Conservation (phyloP, 1,284 basidiomycete genomes). For the Termitomyces sp. region DNA sequence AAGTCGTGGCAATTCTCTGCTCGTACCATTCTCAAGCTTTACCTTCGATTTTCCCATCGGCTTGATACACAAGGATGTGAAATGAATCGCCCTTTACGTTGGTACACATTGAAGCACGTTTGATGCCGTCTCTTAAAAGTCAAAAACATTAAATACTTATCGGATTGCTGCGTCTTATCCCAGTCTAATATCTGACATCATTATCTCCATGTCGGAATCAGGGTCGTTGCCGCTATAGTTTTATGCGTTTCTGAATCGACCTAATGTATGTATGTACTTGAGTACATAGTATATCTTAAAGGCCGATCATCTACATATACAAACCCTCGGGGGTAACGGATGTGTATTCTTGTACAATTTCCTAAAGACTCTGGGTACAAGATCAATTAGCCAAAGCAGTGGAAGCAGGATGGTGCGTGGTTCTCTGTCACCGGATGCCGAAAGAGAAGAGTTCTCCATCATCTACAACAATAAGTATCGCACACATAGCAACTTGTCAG, state of each 20-base stretch:
- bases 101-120: neutral
- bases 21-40: neutral
- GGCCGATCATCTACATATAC: neutral
- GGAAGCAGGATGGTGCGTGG: neutral
- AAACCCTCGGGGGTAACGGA: neutral
- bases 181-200: neutral
- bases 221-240: neutral
- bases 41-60: neutral
- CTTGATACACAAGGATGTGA: neutral
- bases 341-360: neutral
- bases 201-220: conserved; percentile 10
- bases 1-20: too few species aligned
- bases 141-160: neutral
- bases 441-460: neutral
- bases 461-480: neutral
- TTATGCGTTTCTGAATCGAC: too few species aligned
- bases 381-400: too few species aligned
- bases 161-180: neutral
- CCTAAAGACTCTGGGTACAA: neutral
- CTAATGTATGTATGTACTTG: too few species aligned
- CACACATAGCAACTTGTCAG: neutral
- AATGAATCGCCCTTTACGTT: neutral
- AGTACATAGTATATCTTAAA: neutral
- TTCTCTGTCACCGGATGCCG: neutral
- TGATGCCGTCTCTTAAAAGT: neutral